phyloP scores from a whole-genome alignment of 169 alveolate genomes.

The Condylostoma magnum region DNA sequence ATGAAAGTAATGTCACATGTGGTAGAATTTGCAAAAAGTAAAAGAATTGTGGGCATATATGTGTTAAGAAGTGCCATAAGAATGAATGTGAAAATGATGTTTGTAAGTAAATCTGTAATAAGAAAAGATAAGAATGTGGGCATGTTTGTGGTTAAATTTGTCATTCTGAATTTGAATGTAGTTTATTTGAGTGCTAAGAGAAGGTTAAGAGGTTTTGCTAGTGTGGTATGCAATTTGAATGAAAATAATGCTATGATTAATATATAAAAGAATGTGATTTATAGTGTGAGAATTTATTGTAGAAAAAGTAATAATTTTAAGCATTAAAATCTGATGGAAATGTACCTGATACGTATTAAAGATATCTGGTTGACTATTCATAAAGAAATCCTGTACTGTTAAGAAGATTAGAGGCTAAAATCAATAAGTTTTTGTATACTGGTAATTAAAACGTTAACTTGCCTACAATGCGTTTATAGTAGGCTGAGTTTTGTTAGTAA shows the following conservation, averaged over 20 bases:
- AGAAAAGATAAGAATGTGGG: slow-evolving; percentile 43
- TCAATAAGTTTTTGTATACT: slow-evolving; percentile 39
- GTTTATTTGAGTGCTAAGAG: slow-evolving; percentile 61
- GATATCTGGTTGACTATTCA: slow-evolving; percentile 51
- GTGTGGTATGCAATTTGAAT: slow-evolving; percentile 58
- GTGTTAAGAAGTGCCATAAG: slow-evolving; percentile 43
- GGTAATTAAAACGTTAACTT: slow-evolving; percentile 28
- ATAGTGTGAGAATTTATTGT: slow-evolving; percentile 52
- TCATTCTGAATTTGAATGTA: slow-evolving; percentile 59
- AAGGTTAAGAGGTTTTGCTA: slow-evolving; percentile 57
- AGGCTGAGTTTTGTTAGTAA: slow-evolving; percentile 35
- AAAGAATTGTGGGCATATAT: slow-evolving; percentile 47
- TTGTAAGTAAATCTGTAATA: slow-evolving; percentile 53
- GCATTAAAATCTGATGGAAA: slow-evolving; percentile 44
- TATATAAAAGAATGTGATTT: slow-evolving; percentile 53
- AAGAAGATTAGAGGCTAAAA: slow-evolving; percentile 45
- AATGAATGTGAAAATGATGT: slow-evolving; percentile 29
- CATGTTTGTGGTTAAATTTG: slow-evolving; percentile 60
- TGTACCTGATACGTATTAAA: slow-evolving; percentile 60
- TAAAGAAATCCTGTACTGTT: slow-evolving; percentile 42
- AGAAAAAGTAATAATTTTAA: slow-evolving; percentile 49
- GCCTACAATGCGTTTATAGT: slow-evolving; percentile 34
- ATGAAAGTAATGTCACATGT: slow-evolving; percentile 46
- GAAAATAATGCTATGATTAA: slow-evolving; percentile 20
- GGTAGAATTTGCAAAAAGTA: slow-evolving; percentile 34